These are phyloP conservation scores for Penicillium soppii DNA, from an alignment of 495 filamentous ascomycete genomes.

Conservation along the genomic window DNA sequence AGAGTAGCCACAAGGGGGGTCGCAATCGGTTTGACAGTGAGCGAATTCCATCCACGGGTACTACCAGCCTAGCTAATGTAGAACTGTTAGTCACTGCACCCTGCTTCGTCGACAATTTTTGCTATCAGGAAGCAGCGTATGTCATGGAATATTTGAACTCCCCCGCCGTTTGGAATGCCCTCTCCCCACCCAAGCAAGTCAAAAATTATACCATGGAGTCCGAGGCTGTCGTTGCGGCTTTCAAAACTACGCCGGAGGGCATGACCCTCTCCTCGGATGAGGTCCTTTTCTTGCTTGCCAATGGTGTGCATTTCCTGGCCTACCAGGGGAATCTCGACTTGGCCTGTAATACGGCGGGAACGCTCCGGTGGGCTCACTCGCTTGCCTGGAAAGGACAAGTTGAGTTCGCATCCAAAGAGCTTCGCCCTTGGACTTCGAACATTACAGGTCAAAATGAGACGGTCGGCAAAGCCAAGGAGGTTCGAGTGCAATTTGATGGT, in stretches of 20 bases:
- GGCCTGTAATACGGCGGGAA: conserved; percentile 47
- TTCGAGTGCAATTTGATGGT: conserved; percentile 7
- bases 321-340: conserved; percentile 50
- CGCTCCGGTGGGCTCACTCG: conserved; percentile 36
- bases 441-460: conserved; percentile 14
- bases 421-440: conserved; percentile 35
- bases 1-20: conserved; percentile 27
- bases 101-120: conserved; percentile 35
- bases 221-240: conserved; percentile 20
- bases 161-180: conserved; percentile 28
- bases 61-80: neutral
- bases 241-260: conserved; percentile 26
- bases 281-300: conserved; percentile 34
- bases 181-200: conserved; percentile 25
- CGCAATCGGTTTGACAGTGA: conserved; percentile 45
- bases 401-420: conserved; percentile 36
- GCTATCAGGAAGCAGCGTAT: conserved; percentile 30
- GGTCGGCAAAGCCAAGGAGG: conserved; percentile 25
- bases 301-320: conserved; percentile 37
- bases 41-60: conserved; percentile 3
- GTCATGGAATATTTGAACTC: conserved; percentile 40
- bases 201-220: conserved; percentile 28
- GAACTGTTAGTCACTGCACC: conserved; percentile 29
- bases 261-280: conserved; percentile 22
- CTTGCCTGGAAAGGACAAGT: conserved; percentile 45